Percentiles rank a stretch among this genome's conserved stretches.
phyloP scores from a whole-genome alignment of 768 basidiomycete species.

The Trichaptum fuscoviolaceum region DNA sequence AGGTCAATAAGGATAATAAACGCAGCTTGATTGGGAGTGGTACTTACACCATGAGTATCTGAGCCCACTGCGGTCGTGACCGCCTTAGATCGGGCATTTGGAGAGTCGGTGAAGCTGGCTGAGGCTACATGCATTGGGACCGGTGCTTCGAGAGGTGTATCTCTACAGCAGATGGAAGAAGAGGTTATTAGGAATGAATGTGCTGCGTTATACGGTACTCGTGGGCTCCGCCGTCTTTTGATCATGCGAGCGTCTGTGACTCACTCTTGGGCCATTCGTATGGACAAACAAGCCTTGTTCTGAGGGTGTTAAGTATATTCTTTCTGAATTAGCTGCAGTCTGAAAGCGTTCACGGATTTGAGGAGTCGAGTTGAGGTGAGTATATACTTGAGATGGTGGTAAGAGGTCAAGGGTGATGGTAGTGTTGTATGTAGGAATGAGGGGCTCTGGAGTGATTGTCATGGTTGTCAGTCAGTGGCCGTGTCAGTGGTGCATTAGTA shows the following conservation, averaged over 20 bases:
- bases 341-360: not conserved
- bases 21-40: too few species aligned
- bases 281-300: not conserved
- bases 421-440: not conserved
- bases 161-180: not conserved
- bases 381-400: not conserved
- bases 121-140: constrained; percentile 15
- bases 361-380: not conserved
- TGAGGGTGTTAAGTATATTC: not conserved
- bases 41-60: constrained; percentile 71
- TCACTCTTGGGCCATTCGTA: not conserved
- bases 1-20: too few species aligned
- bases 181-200: not conserved
- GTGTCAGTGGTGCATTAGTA: not conserved
- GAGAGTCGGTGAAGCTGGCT: constrained; percentile 47
- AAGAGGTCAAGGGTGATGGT: not conserved
- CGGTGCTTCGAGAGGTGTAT: not conserved
- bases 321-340: not conserved
- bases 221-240: not conserved
- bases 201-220: not conserved
- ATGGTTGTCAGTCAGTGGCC: not conserved
- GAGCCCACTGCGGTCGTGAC: constrained; percentile 70
- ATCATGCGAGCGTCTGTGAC: not conserved
- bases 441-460: not conserved
- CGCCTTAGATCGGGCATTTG: constrained; percentile 76